Base-by-base conservation (phyloP, 2,329 filamentous ascomycete genomes). In the Fusarium algeriense region DNA sequence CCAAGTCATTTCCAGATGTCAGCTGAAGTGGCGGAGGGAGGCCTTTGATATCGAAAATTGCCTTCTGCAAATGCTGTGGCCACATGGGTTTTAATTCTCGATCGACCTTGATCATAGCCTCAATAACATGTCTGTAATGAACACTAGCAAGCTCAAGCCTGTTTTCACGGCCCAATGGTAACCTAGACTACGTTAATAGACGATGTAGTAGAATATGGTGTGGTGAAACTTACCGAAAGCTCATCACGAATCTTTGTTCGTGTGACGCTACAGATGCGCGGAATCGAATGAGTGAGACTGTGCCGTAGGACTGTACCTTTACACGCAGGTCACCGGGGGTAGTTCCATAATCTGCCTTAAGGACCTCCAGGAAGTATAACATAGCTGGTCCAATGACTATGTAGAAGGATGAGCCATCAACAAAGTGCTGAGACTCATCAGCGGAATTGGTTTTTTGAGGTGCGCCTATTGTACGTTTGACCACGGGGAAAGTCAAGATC, bases 71-170 rank as follows among this genome's bases (percentile, higher is more conserved):
- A 40, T 86, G 81, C 56, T 87, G 84, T 13, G 87, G 87, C 87
- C 87, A 89, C 63, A 85, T 86, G 0, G 87, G 87, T 74, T 88
- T 89, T 46, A 89, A 77, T 59, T 84, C 86, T 40, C 86, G 84
- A 73, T 89, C 87, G 32, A 84, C 83, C 59, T 84, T 87, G 60
- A 86, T 86, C 35, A 89, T 80, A 4, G 83, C 86, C 55, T 85
- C 84, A 48, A 89, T 85, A 48, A 89, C 86, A 41, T 83, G 84
- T 34, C 86, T 83, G 73, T 87, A 87, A 73, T 86, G 83, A 30
- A 85, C 81, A 71, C 87, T 89, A 14, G 87, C 85, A 23, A 89
- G 81, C 59, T 88, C 85, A 6, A 86, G 76, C 52, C 83, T 83
- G 20, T 77, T 80, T 43, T 85, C 83, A 23, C 80, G 78, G 4